Evolutionary conservation across 106 monocot genomes (phyloP).

Genomic region (Platanthera guangdongensis): DNA sequence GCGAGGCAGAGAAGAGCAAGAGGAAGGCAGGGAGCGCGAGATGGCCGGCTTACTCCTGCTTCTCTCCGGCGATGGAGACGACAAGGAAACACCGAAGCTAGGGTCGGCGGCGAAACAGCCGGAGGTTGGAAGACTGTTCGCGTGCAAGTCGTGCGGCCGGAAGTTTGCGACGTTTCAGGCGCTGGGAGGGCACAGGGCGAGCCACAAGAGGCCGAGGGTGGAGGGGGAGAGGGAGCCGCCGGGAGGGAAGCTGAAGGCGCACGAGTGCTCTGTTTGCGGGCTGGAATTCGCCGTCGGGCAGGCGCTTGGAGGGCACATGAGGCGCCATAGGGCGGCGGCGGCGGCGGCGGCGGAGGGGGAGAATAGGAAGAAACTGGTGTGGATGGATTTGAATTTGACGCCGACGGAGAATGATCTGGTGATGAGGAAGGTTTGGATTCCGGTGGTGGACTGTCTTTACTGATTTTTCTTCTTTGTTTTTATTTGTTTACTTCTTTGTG

Average conservation of each 20-base stretch:
- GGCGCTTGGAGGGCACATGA: slow-evolving; percentile 21
- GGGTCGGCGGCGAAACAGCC: not conserved
- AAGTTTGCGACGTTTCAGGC: slow-evolving; percentile 68
- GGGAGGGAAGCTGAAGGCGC: not conserved
- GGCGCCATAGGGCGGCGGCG: slow-evolving; percentile 6
- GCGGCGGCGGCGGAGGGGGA: slow-evolving; percentile 1
- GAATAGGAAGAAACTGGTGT: not conserved
- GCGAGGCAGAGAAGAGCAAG: not conserved
- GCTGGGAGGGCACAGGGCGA: slow-evolving; percentile 61
- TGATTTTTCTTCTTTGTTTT: not conserved
- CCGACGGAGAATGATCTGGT: slow-evolving; percentile 4
- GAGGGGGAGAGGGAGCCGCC: not conserved
- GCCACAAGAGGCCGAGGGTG: slow-evolving; percentile 36
- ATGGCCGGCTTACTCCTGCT: not conserved
- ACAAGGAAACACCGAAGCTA: not conserved
- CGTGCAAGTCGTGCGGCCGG: slow-evolving; percentile 71
- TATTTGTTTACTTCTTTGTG: not conserved
- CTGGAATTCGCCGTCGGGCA: slow-evolving; percentile 14
- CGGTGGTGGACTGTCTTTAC: not conserved
- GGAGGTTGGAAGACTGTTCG: slow-evolving; percentile 17
- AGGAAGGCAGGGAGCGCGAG: not conserved
- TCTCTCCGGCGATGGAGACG: not conserved
- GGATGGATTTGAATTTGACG: slow-evolving; percentile 14
- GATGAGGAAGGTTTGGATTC: slow-evolving; percentile 12
- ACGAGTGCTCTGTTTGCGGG: slow-evolving; percentile 17